phyloP scores from a whole-genome alignment of 1,284 basidiomycete species.

The Schizophyllum commune region DNA sequence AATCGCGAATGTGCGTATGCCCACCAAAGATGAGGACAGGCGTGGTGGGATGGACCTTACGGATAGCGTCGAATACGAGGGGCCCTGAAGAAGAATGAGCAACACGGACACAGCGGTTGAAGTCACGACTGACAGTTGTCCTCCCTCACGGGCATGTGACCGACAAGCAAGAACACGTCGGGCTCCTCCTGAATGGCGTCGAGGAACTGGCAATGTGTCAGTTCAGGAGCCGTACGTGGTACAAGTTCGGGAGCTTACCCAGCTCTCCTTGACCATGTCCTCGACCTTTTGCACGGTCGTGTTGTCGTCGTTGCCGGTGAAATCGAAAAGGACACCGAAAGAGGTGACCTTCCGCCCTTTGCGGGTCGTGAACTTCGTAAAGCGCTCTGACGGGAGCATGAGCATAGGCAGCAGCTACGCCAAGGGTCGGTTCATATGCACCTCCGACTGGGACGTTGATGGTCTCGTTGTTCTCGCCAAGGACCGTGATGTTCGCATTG shows the following conservation, averaged over 20 bases:
- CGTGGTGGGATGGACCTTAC: conserved; percentile 60
- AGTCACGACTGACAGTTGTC: conserved; percentile 45
- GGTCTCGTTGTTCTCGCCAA: conserved; percentile 38
- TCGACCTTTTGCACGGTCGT: conserved; percentile 69
- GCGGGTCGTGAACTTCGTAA: conserved; percentile 6
- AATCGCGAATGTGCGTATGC: conserved; percentile 76
- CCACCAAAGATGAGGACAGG: conserved; percentile 80
- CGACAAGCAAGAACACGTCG: conserved; percentile 72
- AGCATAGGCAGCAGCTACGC: conserved; percentile 2
- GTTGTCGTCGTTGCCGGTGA: conserved; percentile 55
- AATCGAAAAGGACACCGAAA: conserved; percentile 76
- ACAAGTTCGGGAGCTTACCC: conserved; percentile 32
- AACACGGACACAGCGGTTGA: conserved; percentile 14
- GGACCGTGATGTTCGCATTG: conserved; percentile 78
- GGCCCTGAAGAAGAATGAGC: conserved; percentile 42
- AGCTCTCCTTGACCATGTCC: conserved; percentile 69
- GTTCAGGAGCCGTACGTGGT: neutral
- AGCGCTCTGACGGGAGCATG: conserved; percentile 6
- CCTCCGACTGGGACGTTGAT: conserved; percentile 13
- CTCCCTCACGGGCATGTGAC: conserved; percentile 65
- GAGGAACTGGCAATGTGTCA: conserved; percentile 41
- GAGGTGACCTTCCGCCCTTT: conserved; percentile 65
- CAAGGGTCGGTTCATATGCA: neutral
- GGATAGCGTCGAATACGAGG: conserved; percentile 65
- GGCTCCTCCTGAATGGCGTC: conserved; percentile 76